Evolutionary conservation across 1,284 basidiomycete genomes (phyloP), one percentile per base, ranked within the genome.

Genomic region (Pholiota adiposa): DNA sequence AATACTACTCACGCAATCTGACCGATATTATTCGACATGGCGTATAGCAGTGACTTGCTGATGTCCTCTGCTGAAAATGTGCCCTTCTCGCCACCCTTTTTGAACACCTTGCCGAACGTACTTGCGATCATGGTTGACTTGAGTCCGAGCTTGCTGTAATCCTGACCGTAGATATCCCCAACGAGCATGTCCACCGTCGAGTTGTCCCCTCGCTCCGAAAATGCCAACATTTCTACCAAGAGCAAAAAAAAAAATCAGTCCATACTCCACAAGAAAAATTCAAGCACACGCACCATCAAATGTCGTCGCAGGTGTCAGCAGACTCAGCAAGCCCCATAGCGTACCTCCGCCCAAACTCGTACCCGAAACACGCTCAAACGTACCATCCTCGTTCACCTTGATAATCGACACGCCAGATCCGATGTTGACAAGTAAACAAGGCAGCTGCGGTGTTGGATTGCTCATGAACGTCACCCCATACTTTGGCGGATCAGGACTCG

Each of bases 301-400:
- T 44, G 86, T 93, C 50, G 86, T 91, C n/a, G 97, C 97, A 49
- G 95, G 94, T 19, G 97, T 99, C 64, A 99, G 79, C 60, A 99
- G 76, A 70, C 94, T 97, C 57, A 99, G 78, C 66, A 99, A 75
- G 19, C 97, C 97, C 97, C 97, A 99, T 18, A 99, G 79, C n/a
- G 97, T 99, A 36, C 97, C 97, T n/a, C 97, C 97, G 46, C 97
- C 97, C 50, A 99, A 77, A 77, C 94, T 96, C 44, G 97, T 99
- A 25, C 97, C 97, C 65, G 93, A 96, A 48, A 99, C 93, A 70
- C 97, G 92, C 80, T 99, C 97, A 72, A 93, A 99, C 63, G 84
- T 88, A 23, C 97, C 97, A 73, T 96, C 93, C 67, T 94, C 95
- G 71, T 98, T 95, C 3, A 99, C 93, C 76, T 94, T 96, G 80